phyloP scores from a whole-genome alignment of 2,329 filamentous ascomycete species.

The Seiridium unicorne region DNA sequence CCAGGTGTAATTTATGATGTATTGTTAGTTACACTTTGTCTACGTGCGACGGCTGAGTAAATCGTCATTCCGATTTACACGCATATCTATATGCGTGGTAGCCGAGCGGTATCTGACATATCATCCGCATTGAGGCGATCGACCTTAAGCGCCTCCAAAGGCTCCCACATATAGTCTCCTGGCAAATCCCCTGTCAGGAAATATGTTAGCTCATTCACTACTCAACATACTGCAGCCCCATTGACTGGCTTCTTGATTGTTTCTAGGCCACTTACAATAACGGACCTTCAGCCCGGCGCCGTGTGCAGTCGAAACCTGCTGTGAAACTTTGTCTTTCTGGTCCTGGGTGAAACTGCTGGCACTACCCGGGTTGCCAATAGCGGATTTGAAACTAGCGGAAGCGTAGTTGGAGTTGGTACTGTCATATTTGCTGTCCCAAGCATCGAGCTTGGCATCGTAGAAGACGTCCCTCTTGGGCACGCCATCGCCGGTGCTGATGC shows the following conservation, averaged over 20 bases:
- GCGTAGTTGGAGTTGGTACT: conserved; percentile 25
- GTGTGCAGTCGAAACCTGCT: conserved; percentile 21
- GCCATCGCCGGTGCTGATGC: conserved; percentile 21
- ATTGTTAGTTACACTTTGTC: too few relatives aligned
- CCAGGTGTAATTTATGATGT: too few relatives aligned
- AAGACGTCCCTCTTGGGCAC: conserved; percentile 24
- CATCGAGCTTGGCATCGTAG: conserved; percentile 23
- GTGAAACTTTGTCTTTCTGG: conserved; percentile 14
- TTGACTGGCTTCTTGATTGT: not conserved
- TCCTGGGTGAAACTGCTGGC: conserved; percentile 13
- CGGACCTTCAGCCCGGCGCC: conserved; percentile 22
- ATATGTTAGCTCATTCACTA: not conserved
- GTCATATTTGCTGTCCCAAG: conserved; percentile 14
- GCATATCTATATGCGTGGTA: not conserved
- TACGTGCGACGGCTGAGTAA: too few relatives aligned
- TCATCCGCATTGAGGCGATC: conserved; percentile 26
- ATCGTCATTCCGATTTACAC: too few relatives aligned
- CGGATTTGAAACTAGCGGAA: conserved; percentile 23
- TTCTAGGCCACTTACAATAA: conserved; percentile 23
- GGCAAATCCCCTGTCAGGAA: conserved; percentile 19
- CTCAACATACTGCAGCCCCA: not conserved
- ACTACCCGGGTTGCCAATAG: conserved; percentile 17
- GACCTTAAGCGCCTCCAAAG: conserved; percentile 19
- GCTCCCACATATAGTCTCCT: conserved; percentile 26
- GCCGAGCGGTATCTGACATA: conserved; percentile 18